Base-by-base conservation (phyloP, 2,329 filamentous ascomycete species). In the Aspergillus tamarii region DNA sequence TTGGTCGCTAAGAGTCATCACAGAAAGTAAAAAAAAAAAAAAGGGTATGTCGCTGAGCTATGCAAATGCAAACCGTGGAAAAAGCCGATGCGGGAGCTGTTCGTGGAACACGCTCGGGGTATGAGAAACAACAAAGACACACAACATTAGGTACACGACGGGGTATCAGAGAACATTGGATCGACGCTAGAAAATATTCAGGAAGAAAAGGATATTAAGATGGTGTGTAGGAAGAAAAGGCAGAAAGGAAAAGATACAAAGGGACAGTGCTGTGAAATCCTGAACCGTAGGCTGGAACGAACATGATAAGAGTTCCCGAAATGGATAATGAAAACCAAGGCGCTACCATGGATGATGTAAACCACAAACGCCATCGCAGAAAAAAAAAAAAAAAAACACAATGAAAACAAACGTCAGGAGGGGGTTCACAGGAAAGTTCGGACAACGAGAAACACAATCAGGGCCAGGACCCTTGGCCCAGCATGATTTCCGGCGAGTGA, bases 1-100 rank as follows among this genome's bases (percentile, higher is more conserved):
- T n/a, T 41, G 39, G 23, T 19, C 46, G 46, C 46, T 50, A 50
- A n/a, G 21, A 16, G 26, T 45, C 43, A 45, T 45, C 9, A 45
- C 2, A 61, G 52, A 57, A n/a, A n/a, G n/a, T n/a, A n/a, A n/a
- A n/a, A n/a, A n/a, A n/a, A n/a, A n/a, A 12, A 9, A 39, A 57
- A 45, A 39, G 66, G 67, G 67, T 69, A 69, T 69, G 67, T 65
- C 63, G 66, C 67, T 64, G 57, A 62, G 67, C 67, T 69, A 70
- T 69, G 67, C 68, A 61, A 64, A 60, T 61, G 46, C 50, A 60
- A 65, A 55, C 36, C 59, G 63, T 46, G 54, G 53, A 60, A 64
- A 56, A 62, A 61, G 58, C 52, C 52, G 32, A 55, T 55, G 64
- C 59, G 46, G 63, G 68, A 70, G 68, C 65, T 67, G 65, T 62